Evolutionary conservation across 2,329 filamentous ascomycete genomes (phyloP), one percentile per base, ranked within the genome.

Genomic region (Colletotrichum tropicale): DNA sequence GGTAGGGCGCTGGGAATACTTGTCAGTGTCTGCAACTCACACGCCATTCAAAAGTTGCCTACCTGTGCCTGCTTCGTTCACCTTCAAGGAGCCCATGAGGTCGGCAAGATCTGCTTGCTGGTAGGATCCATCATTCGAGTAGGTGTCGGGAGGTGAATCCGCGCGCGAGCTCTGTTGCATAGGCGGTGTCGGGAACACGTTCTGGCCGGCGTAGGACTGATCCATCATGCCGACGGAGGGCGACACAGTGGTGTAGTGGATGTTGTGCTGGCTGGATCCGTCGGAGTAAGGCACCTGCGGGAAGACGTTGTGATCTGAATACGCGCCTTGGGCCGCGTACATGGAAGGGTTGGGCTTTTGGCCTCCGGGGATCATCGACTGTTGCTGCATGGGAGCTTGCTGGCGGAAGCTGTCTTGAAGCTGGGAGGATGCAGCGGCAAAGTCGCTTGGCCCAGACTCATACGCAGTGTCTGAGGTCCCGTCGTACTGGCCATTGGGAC

Each of bases 1-100:
- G 91, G 85, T 98, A 98, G 3, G 95, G 95, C 32, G 96, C 95
- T 95, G 43, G n/a, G 7, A 8, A 8, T n/a, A 21, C 24, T 9
- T n/a, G 66, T 36, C 8, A 30, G 71, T 77, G 36, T 78, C 70
- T 21, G 28, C n/a, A 28, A 21, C 30, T n/a, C 18, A 15, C 13
- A 64, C 15, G 10, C 60, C 30, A n/a, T 34, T 18, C 30, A 18
- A 36, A 30, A 36, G 18, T 9, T 56, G 21, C 92, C 85, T 89
- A 97, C 95, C 96, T 83, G 96, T 94, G 76, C 96, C 96, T 55
- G 92, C 93, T 81, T 96, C 94, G 76, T 98, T 94, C 80, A 98
- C 95, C 81, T 95, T 96, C 16, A 98, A 88, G 56, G 95, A 94
- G 9, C 96, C 96, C 52, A 98, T 88, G 13, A 97, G 91, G 80